A percentile compares a stretch with the other conserved stretches of the same genome.
Conservation (phyloP, 345 rosid genomes). For the Abelmoschus esculentus region DNA sequence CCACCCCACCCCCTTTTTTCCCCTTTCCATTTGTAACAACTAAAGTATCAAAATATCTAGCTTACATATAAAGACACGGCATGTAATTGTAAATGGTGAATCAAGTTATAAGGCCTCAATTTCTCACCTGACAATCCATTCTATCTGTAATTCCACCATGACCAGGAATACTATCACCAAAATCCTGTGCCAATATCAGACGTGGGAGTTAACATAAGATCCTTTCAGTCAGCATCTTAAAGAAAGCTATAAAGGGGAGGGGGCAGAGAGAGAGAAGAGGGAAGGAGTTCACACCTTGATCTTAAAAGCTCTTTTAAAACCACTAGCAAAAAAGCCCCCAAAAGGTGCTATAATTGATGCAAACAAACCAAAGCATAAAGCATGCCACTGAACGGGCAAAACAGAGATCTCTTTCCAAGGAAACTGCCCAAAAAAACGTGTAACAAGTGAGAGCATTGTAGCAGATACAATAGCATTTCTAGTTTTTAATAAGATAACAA, state of each 20-base stretch:
- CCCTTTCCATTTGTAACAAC: neutral
- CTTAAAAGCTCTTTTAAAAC: slow-evolving; percentile 95
- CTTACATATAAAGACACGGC: neutral
- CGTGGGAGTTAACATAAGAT: neutral
- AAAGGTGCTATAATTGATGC: slow-evolving; percentile 99
- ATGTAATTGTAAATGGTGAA: neutral
- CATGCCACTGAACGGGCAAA: slow-evolving; percentile 96
- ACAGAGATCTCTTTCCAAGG: slow-evolving; percentile 81
- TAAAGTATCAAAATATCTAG: neutral
- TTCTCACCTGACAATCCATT: slow-evolving; percentile 92
- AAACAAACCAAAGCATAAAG: slow-evolving; percentile 80
- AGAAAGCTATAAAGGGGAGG: neutral
- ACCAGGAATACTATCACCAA: slow-evolving; percentile 98
- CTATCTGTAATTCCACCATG: slow-evolving; percentile 97
- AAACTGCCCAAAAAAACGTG: slow-evolving; percentile 38
- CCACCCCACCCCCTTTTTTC: neutral
- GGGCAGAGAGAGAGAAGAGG: slow-evolving; percentile 1
- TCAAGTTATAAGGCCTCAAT: neutral
- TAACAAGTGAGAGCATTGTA: neutral
- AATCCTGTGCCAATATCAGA: slow-evolving; percentile 48
- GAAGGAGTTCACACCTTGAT: slow-evolving; percentile 51
- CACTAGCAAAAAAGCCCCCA: slow-evolving; percentile 97
- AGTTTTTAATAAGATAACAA: no score
- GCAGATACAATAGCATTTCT: no score
- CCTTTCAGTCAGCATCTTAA: neutral